Base-by-base conservation (phyloP, 768 basidiomycete species). In the Gymnopilus junonius region DNA sequence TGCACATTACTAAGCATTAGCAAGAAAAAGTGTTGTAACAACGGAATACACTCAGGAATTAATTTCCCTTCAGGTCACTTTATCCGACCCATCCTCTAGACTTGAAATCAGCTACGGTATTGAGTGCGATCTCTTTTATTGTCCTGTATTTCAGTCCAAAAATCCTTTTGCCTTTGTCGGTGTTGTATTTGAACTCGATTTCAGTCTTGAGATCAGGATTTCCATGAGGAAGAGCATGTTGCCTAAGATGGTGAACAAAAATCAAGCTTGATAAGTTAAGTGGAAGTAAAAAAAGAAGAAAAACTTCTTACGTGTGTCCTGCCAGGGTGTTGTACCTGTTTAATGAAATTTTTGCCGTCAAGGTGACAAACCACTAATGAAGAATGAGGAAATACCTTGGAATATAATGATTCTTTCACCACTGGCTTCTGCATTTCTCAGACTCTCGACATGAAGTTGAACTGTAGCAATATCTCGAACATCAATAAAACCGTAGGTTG, bases 391-490 rank as follows among this genome's bases (percentile, higher is more conserved):
- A 8, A 56, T 61, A 55, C 64, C 64, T 53, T 35, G 31, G 8
- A 51, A 54, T 2, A 85, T 65, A 66, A 90, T 79, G 67, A 89
- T 81, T 34, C 89, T 77, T 56, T 89, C 78, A 1, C 84, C 83
- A 4, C 80, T 81, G 0, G 87, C 87, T 3, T 76, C 80, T 17
- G 79, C 75, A 55, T 77, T 81, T 50, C 78, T 78, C 31, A 91
- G 71, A 4, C 85, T 84, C 10, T 76, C 70, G 1, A 78, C 76
- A 69, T 90, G 88, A 0, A 82, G 87, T 23, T 90, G 88, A 0
- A 82, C 87, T 23, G 79, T 75, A 0, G 85, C 87, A 23, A 86
- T 68, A 69, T 87, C 85, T 11, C 83, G 78, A 3, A 86, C 83
- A 54, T 87, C 83, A 34, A 82, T 63, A 76, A 79, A 85, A 25